Evolutionary conservation across 169 alveolate genomes (phyloP).

Genomic region (Cryptosporidium ryanae): DNA sequence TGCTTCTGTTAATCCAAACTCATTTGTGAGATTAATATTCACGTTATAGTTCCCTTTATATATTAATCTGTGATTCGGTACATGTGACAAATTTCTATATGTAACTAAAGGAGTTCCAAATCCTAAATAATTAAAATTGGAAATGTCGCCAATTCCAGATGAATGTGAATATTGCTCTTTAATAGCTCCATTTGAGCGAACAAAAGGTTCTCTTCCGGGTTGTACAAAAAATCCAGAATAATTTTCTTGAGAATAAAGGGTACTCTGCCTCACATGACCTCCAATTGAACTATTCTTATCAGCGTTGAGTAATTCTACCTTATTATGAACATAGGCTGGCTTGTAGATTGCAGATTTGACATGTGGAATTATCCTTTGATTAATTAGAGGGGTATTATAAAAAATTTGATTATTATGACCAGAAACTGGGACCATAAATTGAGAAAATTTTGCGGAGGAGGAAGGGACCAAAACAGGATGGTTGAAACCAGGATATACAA

Average conservation of each 20-base stretch:
- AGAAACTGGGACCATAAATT: conserved; percentile 12
- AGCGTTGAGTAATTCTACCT: conserved; percentile 25
- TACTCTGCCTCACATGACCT: conserved; percentile 10
- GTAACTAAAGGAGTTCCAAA: conserved; percentile 48
- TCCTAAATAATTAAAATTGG: conserved; percentile 10
- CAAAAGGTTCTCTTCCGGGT: conserved; percentile 7
- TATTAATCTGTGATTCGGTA: conserved; percentile 23
- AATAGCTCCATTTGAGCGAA: background rate
- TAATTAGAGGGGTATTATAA: conserved; percentile 53
- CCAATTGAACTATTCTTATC: background rate
- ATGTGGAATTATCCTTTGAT: conserved; percentile 64
- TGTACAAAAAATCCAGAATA: background rate
- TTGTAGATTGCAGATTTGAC: conserved; percentile 7
- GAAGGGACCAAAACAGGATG: conserved; percentile 13
- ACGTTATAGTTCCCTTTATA: background rate
- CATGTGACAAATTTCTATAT: conserved; percentile 62
- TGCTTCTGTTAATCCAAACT: conserved; percentile 10
- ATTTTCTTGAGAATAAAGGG: conserved; percentile 24
- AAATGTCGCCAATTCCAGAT: background rate
- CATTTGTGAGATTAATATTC: conserved; percentile 4
- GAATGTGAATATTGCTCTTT: background rate
- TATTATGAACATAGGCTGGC: conserved; percentile 25
- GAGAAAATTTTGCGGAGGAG: conserved; percentile 14
- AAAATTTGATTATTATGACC: conserved; percentile 15
- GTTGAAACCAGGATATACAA: background rate